phyloP scores from a whole-genome alignment of 176 grass and related monocot species.

The Thinopyrum elongatum region DNA sequence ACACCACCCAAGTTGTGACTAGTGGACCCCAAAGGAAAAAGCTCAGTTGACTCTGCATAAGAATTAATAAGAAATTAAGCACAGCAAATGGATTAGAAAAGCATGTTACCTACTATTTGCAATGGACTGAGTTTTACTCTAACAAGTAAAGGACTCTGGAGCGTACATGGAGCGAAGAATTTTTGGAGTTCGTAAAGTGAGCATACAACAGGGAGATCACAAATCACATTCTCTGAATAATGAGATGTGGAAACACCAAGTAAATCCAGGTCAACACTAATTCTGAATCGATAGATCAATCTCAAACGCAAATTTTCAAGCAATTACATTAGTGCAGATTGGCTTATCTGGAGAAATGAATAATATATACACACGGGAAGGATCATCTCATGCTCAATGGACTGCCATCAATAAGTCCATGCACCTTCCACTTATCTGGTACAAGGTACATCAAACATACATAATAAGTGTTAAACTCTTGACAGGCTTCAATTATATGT shows the following conservation, averaged over 20 bases:
- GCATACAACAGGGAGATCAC: conserved; percentile 25
- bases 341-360: conserved; percentile 56
- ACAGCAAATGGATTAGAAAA: neutral
- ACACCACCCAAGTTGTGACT: neutral
- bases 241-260: conserved; percentile 57
- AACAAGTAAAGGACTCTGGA: conserved; percentile 51
- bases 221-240: conserved; percentile 42
- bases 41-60: neutral
- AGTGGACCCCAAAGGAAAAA: neutral
- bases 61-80: neutral
- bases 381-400: conserved; percentile 48
- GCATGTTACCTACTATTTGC: neutral
- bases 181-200: conserved; percentile 53
- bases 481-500: neutral
- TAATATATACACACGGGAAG: conserved; percentile 39
- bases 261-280: conserved; percentile 31
- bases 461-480: neutral
- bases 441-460: conserved; percentile 46
- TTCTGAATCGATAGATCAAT: conserved; percentile 17
- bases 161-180: conserved; percentile 58
- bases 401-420: conserved; percentile 21
- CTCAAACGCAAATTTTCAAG: conserved; percentile 20
- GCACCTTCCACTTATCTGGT: conserved; percentile 54
- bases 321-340: conserved; percentile 39
- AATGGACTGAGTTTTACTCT: neutral